phyloP scores from a whole-genome alignment of 805 yeast genomes.

The Saccharomycopsis sp. region DNA sequence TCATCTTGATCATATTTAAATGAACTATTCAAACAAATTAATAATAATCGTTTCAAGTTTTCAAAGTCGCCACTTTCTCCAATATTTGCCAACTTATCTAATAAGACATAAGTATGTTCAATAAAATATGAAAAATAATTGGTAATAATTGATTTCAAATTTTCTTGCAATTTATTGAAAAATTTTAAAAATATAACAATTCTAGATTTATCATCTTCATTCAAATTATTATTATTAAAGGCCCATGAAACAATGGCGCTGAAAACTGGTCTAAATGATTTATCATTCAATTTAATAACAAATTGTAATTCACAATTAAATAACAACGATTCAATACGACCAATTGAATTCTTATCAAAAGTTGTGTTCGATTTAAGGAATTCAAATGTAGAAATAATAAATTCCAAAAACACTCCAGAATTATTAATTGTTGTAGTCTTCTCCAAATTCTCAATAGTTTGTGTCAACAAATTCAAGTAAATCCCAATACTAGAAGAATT shows the following conservation, averaged over 20 bases:
- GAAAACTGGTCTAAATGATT: constrained; percentile 87
- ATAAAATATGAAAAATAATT: constrained; percentile 79
- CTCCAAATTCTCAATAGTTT: constrained; percentile 57
- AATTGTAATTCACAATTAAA: constrained; percentile 65
- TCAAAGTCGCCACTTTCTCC: constrained; percentile 25
- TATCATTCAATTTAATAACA: constrained; percentile 90
- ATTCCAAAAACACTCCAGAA: constrained; percentile 57
- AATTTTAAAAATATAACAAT: constrained; percentile 75
- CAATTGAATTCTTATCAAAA: constrained; percentile 66
- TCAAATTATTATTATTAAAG: constrained; percentile 47
- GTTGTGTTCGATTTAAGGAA: constrained; percentile 31
- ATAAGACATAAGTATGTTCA: constrained; percentile 57
- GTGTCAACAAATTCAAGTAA: constrained; percentile 59
- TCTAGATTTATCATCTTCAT: constrained; percentile 35
- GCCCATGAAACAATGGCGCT: constrained; percentile 89
- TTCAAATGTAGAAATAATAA: constrained; percentile 66
- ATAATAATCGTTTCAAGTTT: constrained; percentile 63
- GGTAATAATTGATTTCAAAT: constrained; percentile 80
- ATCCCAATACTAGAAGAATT: constrained; percentile 49
- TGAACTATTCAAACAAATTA: constrained; percentile 69
- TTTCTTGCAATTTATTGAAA: constrained; percentile 77
- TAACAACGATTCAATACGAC: constrained; percentile 73
- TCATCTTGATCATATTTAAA: constrained; percentile 89
- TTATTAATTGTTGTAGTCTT: constrained; percentile 61
- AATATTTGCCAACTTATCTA: constrained; percentile 31